These are phyloP conservation scores for Gigaspora rosea DNA, from an alignment of 192 early-diverging fungal genomes.

Conservation along the genomic window DNA sequence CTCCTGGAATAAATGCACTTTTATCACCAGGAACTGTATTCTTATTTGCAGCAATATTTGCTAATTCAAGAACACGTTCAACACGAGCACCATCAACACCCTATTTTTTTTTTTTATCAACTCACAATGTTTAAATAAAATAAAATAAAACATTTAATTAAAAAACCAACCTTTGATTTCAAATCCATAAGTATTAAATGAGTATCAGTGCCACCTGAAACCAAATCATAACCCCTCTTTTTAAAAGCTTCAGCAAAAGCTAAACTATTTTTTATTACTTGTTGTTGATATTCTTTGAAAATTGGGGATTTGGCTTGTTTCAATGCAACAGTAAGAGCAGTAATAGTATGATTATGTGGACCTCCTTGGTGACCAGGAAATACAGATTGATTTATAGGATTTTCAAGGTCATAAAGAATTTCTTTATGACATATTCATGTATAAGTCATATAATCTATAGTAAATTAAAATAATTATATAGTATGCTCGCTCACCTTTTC, in stretches of 20 bases:
- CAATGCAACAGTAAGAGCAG: slow-evolving; percentile 91
- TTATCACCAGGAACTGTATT: slow-evolving; percentile 99
- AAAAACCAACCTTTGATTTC: slow-evolving; percentile 58
- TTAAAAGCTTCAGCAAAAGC: slow-evolving; percentile 80
- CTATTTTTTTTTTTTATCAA: slow-evolving; percentile 38
- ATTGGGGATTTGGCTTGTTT: slow-evolving; percentile 84
- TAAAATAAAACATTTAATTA: background rate
- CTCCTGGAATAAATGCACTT: slow-evolving; percentile 88
- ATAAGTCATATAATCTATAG: background rate
- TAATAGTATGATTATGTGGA: slow-evolving; percentile 99
- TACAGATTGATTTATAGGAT: slow-evolving; percentile 92
- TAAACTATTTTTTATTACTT: slow-evolving; percentile 89
- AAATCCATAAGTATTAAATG: slow-evolving; percentile 93
- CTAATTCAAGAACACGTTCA: slow-evolving; percentile 92
- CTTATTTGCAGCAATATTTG: slow-evolving; percentile 98
- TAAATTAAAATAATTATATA: background rate
- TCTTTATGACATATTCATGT: slow-evolving; percentile 32
- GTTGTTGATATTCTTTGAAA: slow-evolving; percentile 89
- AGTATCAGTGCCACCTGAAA: slow-evolving; percentile 93
- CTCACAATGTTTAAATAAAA: background rate
- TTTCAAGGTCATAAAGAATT: slow-evolving; percentile 90
- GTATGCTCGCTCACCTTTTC: slow-evolving; percentile 55
- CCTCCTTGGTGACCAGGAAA: slow-evolving; percentile 99
- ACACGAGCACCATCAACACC: slow-evolving; percentile 94
- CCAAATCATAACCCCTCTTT: slow-evolving; percentile 76